phyloP scores from a whole-genome alignment of 2,329 filamentous ascomycete genomes.

The Biscogniauxia sp. region DNA sequence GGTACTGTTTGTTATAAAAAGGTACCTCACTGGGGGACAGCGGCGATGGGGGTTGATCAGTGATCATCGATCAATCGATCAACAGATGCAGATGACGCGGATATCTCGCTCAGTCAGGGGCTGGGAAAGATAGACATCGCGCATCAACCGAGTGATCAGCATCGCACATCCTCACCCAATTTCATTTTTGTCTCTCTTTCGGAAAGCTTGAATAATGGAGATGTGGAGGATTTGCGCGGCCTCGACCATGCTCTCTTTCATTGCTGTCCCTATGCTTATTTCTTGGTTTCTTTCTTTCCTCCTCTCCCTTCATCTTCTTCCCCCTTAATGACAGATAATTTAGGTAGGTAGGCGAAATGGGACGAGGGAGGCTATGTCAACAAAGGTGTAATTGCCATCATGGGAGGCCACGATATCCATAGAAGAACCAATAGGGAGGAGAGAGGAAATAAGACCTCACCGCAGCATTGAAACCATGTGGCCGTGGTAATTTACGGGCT shows the following conservation, averaged over 20 bases:
- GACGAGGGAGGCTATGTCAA: not conserved
- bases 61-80: not conserved
- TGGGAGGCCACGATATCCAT: not conserved
- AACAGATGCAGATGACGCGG: not conserved
- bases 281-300: not conserved
- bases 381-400: not conserved
- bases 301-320: no score
- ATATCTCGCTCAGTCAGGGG: not conserved
- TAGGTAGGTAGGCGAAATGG: not conserved
- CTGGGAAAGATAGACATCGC: not conserved
- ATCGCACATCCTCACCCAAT: conserved; percentile 12
- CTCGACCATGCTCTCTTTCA: conserved; percentile 10
- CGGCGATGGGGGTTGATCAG: not conserved
- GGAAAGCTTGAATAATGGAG: conserved; percentile 29
- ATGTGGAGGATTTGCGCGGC: conserved; percentile 23
- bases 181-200: conserved; percentile 3
- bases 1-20: not conserved
- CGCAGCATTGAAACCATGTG: not conserved
- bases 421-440: not conserved
- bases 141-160: conserved; percentile 7
- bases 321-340: not conserved
- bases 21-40: not conserved
- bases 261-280: conserved; percentile 9
- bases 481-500: not conserved
- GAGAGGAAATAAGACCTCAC: not conserved